Evolutionary conservation across 129 eudicot genomes (phyloP).

Genomic region (Pseudognaphalium luteoalbum): DNA sequence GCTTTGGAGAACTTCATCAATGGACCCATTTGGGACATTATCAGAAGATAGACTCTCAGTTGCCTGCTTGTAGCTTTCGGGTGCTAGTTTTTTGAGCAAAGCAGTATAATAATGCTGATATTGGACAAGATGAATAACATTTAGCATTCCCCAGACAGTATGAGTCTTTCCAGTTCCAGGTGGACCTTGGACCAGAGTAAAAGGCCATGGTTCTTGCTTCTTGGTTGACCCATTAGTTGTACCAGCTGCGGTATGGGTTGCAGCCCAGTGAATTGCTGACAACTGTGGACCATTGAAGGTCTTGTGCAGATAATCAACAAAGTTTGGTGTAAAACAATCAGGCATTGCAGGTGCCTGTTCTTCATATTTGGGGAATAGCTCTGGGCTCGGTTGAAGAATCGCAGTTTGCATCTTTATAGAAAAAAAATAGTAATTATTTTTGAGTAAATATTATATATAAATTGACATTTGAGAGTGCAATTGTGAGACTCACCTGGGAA

Average conservation of each 20-base stretch:
- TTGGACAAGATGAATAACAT: conserved; percentile 93
- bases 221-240: conserved; percentile 66
- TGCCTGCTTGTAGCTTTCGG: conserved; percentile 92
- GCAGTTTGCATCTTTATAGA: conserved; percentile 87
- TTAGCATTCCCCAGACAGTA: conserved; percentile 99
- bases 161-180: conserved; percentile 99
- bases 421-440: not conserved
- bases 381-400: conserved; percentile 90
- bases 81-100: conserved; percentile 88
- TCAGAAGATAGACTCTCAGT: conserved; percentile 62
- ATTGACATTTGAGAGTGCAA: conserved; percentile 1
- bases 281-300: conserved; percentile 86
- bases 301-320: conserved; percentile 68
- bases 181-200: conserved; percentile 96
- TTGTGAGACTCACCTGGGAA: conserved; percentile 37
- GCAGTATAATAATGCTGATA: conserved; percentile 96
- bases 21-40: conserved; percentile 67
- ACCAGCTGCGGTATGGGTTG: conserved; percentile 97
- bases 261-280: conserved; percentile 98
- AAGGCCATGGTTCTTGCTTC: conserved; percentile 98
- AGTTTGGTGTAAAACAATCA: conserved; percentile 93
- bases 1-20: conserved; percentile 92
- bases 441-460: not conserved
- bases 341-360: conserved; percentile 94
- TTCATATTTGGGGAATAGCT: conserved; percentile 84